A percentile compares a stretch with the other conserved stretches of the same genome.
Evolutionary conservation across 306 rosid genomes (phyloP).

Genomic region (Casuarina cunninghamiana): DNA sequence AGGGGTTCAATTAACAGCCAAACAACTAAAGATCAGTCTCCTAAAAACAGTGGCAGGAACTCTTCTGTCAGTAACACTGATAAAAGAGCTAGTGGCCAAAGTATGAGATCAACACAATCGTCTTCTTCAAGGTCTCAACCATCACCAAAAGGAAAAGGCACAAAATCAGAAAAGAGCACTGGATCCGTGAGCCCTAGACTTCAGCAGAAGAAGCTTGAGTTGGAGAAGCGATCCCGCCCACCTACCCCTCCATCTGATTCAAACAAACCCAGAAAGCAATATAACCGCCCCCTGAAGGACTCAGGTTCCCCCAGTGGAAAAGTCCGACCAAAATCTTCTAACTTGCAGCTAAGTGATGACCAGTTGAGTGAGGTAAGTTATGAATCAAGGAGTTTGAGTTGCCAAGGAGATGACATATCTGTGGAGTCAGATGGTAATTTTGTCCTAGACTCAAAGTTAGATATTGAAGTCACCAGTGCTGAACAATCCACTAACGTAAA

Average conservation of each 20-base stretch:
- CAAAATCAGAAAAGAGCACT: constrained; percentile 50
- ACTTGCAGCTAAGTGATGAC: constrained; percentile 51
- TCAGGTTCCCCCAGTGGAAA: constrained; percentile 56
- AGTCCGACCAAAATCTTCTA: constrained; percentile 46
- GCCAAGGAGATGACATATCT: constrained; percentile 60
- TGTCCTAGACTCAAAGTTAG: constrained; percentile 38
- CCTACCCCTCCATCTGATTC: constrained; percentile 61
- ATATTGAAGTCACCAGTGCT: constrained; percentile 56
- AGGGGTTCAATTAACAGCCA: constrained; percentile 39
- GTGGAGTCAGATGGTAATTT: constrained; percentile 41
- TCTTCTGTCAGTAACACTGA: constrained; percentile 48
- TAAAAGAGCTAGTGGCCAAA: constrained; percentile 48
- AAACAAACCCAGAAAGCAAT: constrained; percentile 58
- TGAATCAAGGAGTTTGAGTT: constrained; percentile 56
- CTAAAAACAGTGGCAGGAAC: constrained; percentile 42
- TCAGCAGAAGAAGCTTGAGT: constrained; percentile 71
- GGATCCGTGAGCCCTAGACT: constrained; percentile 81
- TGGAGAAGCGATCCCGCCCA: constrained; percentile 67
- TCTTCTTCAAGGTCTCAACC: constrained; percentile 47
- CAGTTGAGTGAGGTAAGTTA: constrained; percentile 66
- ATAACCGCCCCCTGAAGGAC: constrained; percentile 47
- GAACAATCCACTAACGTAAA: constrained; percentile 37
- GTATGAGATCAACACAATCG: constrained; percentile 42
- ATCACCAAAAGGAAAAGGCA: constrained; percentile 39
- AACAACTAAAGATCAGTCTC: constrained; percentile 45